These are phyloP conservation scores for Lactarius deliciosus DNA, from an alignment of 768 basidiomycete genomes.

Conservation along the genomic window DNA sequence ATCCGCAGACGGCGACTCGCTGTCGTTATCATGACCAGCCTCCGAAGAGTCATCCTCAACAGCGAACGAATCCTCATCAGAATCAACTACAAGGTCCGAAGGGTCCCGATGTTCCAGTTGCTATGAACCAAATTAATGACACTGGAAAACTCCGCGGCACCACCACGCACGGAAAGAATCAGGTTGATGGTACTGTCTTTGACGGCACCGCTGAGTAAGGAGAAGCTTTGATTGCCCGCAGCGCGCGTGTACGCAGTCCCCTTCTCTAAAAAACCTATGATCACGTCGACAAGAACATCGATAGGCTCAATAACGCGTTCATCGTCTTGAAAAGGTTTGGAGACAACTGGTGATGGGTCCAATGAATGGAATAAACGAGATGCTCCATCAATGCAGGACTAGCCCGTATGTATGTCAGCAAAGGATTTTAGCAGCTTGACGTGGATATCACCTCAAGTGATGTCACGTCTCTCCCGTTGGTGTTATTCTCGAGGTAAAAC, in stretches of 20 bases:
- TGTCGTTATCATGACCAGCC: constrained; percentile 40
- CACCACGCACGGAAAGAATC: constrained; percentile 67
- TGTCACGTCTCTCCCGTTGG: constrained; percentile 50
- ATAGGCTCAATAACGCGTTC: constrained; percentile 60
- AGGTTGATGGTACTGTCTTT: constrained; percentile 74
- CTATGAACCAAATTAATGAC: constrained; percentile 40
- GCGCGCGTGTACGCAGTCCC: constrained; percentile 78
- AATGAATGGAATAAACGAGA: constrained; percentile 49
- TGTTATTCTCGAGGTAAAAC: constrained; percentile 65
- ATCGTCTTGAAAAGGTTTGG: constrained; percentile 33
- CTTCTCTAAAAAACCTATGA: constrained; percentile 87
- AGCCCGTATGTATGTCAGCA: constrained; percentile 10
- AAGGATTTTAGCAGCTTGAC: not conserved
- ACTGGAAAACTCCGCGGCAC: constrained; percentile 6
- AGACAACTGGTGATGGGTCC: constrained; percentile 36
- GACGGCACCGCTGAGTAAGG: constrained; percentile 63
- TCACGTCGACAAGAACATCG: constrained; percentile 83
- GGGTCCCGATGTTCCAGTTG: constrained; percentile 80
- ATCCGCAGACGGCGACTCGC: constrained; percentile 34
- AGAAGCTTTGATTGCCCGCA: constrained; percentile 78
- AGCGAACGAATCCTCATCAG: constrained; percentile 35
- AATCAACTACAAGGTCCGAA: constrained; percentile 45
- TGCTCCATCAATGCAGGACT: constrained; percentile 64
- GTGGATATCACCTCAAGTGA: constrained; percentile 55
- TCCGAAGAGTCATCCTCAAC: constrained; percentile 36